Percentiles rank a stretch among this genome's conserved stretches.
Evolutionary conservation across 345 rosid species (phyloP).

Genomic region (Cardamine resedifolia): DNA sequence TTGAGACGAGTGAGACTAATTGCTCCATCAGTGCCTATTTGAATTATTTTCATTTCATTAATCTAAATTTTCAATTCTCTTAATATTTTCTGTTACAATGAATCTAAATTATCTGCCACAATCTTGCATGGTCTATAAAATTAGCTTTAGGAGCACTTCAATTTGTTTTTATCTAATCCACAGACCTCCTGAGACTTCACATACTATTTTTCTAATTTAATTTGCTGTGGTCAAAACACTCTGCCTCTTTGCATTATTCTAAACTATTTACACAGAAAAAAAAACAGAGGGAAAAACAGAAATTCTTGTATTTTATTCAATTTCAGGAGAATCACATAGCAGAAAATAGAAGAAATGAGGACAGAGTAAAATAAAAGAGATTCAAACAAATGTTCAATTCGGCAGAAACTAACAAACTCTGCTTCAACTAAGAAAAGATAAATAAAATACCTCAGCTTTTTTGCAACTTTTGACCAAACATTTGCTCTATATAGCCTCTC

Average conservation of each 20-base stretch:
- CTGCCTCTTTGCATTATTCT: neutral
- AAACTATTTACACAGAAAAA: neutral
- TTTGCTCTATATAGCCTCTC: neutral
- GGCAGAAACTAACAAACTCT: slow-evolving; percentile 12
- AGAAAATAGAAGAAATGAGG: neutral
- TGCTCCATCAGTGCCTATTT: no score
- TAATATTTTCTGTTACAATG: no score
- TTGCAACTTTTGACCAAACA: neutral
- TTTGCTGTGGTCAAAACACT: neutral
- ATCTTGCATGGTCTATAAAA: no score
- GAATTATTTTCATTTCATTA: no score
- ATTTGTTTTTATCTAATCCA: no score
- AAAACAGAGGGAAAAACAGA: no score
- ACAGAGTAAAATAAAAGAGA: neutral
- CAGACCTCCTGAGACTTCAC: neutral
- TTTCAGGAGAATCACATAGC: slow-evolving; percentile 1
- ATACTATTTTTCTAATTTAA: neutral
- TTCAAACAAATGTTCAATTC: neutral
- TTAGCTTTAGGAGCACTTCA: no score
- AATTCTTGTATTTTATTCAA: neutral
- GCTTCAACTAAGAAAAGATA: neutral
- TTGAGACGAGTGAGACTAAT: no score
- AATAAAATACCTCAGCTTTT: neutral
- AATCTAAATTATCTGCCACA: no score
- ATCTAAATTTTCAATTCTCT: no score